Evolutionary conservation across 495 filamentous ascomycete genomes (phyloP).

Genomic region (Clavariopsis aquatica): DNA sequence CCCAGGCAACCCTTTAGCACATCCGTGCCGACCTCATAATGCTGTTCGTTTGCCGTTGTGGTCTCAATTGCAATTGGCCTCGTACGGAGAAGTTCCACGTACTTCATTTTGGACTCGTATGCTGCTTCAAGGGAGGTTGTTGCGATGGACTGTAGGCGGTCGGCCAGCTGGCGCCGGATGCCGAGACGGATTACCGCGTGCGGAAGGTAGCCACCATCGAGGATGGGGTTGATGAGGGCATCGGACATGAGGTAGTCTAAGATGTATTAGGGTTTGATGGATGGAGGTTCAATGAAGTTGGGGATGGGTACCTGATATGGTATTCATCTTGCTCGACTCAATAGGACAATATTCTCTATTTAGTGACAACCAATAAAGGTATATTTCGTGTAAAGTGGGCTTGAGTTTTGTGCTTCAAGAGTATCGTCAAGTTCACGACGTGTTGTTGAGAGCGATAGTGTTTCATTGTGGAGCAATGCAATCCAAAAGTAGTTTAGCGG

Average conservation of each 20-base stretch:
- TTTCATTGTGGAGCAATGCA: conserved; percentile 2
- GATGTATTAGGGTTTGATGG: neutral
- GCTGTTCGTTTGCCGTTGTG: conserved; percentile 61
- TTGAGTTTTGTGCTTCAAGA: neutral
- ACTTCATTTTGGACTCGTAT: conserved; percentile 59
- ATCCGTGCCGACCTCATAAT: conserved; percentile 67
- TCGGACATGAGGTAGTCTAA: conserved; percentile 21
- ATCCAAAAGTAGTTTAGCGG: neutral
- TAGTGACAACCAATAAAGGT: neutral
- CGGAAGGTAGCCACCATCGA: conserved; percentile 63
- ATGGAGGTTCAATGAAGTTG: neutral
- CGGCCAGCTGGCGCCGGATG: conserved; percentile 56
- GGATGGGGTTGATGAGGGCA: conserved; percentile 40
- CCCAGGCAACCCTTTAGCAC: conserved; percentile 59
- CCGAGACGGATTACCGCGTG: conserved; percentile 58
- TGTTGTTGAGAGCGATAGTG: conserved; percentile 19
- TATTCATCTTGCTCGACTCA: conserved; percentile 17
- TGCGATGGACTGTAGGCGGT: conserved; percentile 54
- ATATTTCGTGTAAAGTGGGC: neutral
- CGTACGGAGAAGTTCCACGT: conserved; percentile 53
- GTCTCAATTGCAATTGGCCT: conserved; percentile 66
- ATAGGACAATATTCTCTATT: neutral
- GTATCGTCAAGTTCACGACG: conserved; percentile 13
- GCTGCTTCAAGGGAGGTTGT: conserved; percentile 49
- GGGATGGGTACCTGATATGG: conserved; percentile 15